Conservation (phyloP, 2,329 filamentous ascomycete genomes). For the Botrytis paeoniae region DNA sequence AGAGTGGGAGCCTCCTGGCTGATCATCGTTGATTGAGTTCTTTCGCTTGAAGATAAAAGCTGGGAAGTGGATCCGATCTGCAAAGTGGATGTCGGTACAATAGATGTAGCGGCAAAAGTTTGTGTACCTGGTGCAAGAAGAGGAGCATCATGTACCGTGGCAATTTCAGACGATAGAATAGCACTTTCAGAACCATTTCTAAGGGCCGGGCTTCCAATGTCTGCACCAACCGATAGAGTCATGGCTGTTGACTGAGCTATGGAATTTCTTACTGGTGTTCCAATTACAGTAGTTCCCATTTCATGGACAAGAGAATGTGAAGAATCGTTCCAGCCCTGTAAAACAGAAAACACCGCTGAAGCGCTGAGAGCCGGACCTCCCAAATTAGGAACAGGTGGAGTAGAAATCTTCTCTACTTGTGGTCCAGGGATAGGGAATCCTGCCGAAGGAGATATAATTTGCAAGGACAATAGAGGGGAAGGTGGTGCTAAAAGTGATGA, state of each 20-base stretch:
- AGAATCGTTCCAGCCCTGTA: slow-evolving; percentile 5
- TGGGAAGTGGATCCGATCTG: not conserved
- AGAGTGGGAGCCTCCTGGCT: not conserved
- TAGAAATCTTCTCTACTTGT: slow-evolving; percentile 1
- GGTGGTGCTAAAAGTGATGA: not conserved
- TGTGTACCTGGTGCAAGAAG: not conserved
- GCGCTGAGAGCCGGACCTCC: not conserved
- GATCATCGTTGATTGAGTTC: not conserved
- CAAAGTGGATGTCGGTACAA: not conserved
- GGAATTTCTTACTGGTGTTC: not conserved
- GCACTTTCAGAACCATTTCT: not conserved
- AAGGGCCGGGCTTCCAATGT: slow-evolving; percentile 7
- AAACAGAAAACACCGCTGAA: not conserved
- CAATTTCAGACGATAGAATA: not conserved
- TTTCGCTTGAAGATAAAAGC: not conserved
- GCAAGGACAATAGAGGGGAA: not conserved
- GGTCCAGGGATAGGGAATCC: not conserved
- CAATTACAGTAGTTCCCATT: not conserved
- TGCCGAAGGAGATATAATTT: not conserved
- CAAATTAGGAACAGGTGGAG: not conserved
- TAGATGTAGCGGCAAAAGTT: not conserved
- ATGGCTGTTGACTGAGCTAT: not conserved
- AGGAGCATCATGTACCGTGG: not conserved
- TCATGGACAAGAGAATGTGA: not conserved
- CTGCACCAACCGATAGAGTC: not conserved